These are phyloP conservation scores for Chiua virens DNA, from an alignment of 768 basidiomycete genomes.

Conservation along the genomic window DNA sequence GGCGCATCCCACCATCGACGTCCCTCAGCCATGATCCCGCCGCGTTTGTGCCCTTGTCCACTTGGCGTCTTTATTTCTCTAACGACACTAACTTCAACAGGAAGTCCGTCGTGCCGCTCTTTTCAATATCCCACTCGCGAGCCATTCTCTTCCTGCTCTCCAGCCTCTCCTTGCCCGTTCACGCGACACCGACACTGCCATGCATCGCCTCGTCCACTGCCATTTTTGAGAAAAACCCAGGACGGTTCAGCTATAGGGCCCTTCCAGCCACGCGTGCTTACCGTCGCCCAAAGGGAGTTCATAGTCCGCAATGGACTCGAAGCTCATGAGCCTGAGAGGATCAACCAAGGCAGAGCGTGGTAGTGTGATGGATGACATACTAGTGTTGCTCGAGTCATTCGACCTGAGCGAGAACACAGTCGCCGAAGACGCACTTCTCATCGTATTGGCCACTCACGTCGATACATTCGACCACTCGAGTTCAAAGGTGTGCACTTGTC, in stretches of 20 bases:
- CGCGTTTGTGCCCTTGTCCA: conserved; percentile 49
- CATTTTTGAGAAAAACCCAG: conserved; percentile 46
- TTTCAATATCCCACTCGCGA: conserved; percentile 62
- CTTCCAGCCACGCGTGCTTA: conserved; percentile 64
- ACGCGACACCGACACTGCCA: conserved; percentile 72
- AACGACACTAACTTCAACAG: conserved; percentile 37
- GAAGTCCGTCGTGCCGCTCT: conserved; percentile 86
- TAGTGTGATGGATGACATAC: conserved; percentile 36
- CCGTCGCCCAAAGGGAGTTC: conserved; percentile 70
- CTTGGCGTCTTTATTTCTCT: not conserved
- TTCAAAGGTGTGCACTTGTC: conserved; percentile 59
- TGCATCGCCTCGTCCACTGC: conserved; percentile 74
- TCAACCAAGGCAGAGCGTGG: conserved; percentile 34
- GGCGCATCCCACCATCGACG: conserved; percentile 46
- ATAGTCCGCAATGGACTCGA: conserved; percentile 82
- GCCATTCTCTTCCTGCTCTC: conserved; percentile 55
- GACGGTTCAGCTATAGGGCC: conserved; percentile 45
- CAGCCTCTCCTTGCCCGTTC: conserved; percentile 79
- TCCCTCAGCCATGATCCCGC: conserved; percentile 72
- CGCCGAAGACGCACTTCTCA: conserved; percentile 72
- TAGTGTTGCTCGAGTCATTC: conserved; percentile 55
- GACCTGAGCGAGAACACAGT: conserved; percentile 58
- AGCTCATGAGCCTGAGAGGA: conserved; percentile 69
- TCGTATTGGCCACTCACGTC: conserved; percentile 62
- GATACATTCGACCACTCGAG: conserved; percentile 66